Evolutionary conservation across 2,329 filamentous ascomycete genomes (phyloP).

Genomic region (Leptographium galeiforme): DNA sequence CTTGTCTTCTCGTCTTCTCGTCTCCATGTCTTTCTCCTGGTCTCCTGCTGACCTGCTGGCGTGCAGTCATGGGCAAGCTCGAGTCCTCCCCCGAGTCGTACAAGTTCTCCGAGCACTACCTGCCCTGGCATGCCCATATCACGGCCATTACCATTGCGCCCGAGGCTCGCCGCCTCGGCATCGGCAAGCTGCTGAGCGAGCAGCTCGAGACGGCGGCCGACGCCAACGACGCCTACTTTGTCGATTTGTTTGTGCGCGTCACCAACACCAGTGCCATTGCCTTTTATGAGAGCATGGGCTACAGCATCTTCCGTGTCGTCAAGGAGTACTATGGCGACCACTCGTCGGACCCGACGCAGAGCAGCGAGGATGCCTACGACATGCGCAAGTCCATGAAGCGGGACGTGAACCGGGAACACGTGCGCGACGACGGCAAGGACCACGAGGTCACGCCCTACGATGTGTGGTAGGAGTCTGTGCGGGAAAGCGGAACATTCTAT

Average conservation of each 20-base stretch:
- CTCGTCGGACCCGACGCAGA: constrained; percentile 45
- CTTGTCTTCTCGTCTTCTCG: not conserved
- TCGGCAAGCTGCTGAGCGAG: constrained; percentile 71
- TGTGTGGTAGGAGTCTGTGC: constrained; percentile 49
- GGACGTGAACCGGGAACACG: constrained; percentile 62
- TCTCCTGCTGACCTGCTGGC: constrained; percentile 17
- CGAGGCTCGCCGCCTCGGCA: constrained; percentile 68
- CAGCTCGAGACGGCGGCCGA: constrained; percentile 75
- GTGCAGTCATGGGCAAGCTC: constrained; percentile 84
- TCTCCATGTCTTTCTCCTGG: not conserved
- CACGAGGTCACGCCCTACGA: constrained; percentile 69
- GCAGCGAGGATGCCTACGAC: constrained; percentile 80
- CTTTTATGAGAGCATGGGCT: constrained; percentile 85
- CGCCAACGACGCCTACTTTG: constrained; percentile 78
- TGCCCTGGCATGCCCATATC: constrained; percentile 99
- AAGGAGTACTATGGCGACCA: constrained; percentile 90
- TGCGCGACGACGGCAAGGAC: constrained; percentile 68
- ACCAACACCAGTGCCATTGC: constrained; percentile 79
- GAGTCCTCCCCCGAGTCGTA: constrained; percentile 71
- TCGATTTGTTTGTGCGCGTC: constrained; percentile 83
- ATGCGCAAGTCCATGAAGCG: constrained; percentile 87
- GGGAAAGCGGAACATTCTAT: no score
- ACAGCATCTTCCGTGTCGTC: constrained; percentile 79
- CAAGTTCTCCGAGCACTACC: constrained; percentile 70
- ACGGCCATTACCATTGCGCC: constrained; percentile 90